Base-by-base conservation (phyloP, 495 filamentous ascomycete genomes). In the Wilcoxina mikolae region DNA sequence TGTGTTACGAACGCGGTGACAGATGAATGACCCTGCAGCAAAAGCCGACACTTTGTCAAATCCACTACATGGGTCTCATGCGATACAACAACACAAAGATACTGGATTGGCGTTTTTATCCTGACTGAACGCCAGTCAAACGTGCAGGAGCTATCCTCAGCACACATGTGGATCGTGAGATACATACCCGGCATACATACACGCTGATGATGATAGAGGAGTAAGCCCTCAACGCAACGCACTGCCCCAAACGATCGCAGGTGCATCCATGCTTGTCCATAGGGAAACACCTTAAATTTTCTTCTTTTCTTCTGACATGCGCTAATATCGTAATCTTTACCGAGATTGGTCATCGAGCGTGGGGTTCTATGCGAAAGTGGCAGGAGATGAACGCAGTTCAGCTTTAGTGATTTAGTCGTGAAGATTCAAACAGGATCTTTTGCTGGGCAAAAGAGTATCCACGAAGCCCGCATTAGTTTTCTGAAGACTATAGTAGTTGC, bases 241-340 rank as follows among this genome's bases (percentile, higher is more conserved):
- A 49, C 46, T 49, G 46, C 46, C 46, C 12, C 24, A 49, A 18
- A 27, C 12, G 46, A 29, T 27, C 25, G 27, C 46, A 49, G 9
- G 3, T 49, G 46, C 46, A 49, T 49, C 46, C 46, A 11, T 49
- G 46, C 46, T 43, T 20, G 46, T 18, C 49, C 49, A 52, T 52
- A 52, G 49, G 49, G 49, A 52, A 52, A 52, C 49, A 52, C 29
- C 49, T 52, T 52, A 52, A 52, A 52, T 39, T 41, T 52, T 52
- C 33, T 38, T 52, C 26, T 52, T 39, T 26, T 23, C 17, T 24
- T 17, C 49, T 52, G 49, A 52, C 49, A 41, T 39, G 18, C 46
- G 25, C 25, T 39, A 39, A 18, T 39, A 3, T 18, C 35, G 20
- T 15, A 15, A 3, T 12, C 20, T 12, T 12, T 3, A 15, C 20